Conservation (phyloP, 2,329 filamentous ascomycete species). For the Fusarium odoratissimum region DNA sequence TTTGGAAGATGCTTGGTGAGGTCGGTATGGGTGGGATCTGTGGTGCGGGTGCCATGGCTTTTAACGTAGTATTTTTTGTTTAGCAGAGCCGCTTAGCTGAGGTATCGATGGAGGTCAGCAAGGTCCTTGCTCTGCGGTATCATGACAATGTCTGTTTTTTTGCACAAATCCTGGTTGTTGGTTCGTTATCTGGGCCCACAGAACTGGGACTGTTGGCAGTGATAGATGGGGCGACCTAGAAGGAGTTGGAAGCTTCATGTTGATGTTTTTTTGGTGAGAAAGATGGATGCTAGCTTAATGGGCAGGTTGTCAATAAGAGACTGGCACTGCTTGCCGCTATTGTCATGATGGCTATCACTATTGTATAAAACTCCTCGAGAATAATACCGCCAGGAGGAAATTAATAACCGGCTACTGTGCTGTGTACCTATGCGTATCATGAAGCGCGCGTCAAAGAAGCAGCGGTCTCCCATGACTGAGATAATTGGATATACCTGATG, state of each 20-base stretch:
- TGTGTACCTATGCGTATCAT: neutral
- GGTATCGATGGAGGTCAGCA: constrained; percentile 1
- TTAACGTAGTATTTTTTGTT: constrained; percentile 20
- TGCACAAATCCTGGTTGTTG: constrained; percentile 24
- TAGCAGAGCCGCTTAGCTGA: constrained; percentile 8
- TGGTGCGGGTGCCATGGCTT: constrained; percentile 30
- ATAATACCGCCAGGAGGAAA: neutral
- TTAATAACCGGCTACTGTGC: neutral
- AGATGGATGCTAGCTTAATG: neutral
- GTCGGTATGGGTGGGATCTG: constrained; percentile 37
- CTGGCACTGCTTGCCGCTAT: neutral
- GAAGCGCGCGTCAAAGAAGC: neutral
- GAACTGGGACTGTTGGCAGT: constrained; percentile 28
- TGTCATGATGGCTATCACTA: neutral
- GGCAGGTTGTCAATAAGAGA: neutral
- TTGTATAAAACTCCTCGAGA: neutral
- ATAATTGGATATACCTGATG: constrained; percentile 27
- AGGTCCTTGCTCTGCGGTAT: constrained; percentile 10
- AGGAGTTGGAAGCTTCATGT: constrained; percentile 16
- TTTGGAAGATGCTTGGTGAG: constrained; percentile 24
- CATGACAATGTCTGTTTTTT: constrained; percentile 30
- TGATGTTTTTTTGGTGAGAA: neutral
- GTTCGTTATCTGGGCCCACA: constrained; percentile 29
- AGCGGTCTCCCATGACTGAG: neutral
- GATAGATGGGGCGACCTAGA: constrained; percentile 15